These are phyloP conservation scores for Triticum dicoccoides DNA, from an alignment of 176 grass and related monocot species.

Conservation along the genomic window DNA sequence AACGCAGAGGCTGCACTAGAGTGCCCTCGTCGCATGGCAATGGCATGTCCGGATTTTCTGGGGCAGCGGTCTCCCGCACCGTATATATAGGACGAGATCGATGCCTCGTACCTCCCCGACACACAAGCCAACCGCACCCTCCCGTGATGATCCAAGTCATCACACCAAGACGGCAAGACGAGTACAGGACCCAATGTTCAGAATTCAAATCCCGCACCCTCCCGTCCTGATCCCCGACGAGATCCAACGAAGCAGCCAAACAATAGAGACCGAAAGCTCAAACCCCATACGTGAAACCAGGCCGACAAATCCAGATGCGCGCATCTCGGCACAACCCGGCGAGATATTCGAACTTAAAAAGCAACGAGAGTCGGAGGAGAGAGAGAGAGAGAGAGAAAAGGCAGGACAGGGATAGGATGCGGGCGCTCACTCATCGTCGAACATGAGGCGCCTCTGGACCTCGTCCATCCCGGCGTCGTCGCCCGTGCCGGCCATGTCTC, in stretches of 20 bases:
- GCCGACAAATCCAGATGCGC: not conserved
- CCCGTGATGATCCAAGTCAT: not conserved
- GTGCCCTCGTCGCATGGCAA: not conserved
- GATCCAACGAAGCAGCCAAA: conserved; percentile 2
- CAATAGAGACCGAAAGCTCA: not conserved
- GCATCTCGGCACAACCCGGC: not conserved
- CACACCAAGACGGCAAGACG: not conserved
- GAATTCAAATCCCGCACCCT: not conserved
- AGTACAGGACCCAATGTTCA: not conserved
- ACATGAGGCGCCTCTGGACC: conserved; percentile 96
- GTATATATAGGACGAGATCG: not conserved
- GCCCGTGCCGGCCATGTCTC: conserved; percentile 35
- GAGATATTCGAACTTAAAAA: not conserved
- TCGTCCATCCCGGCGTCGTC: conserved; percentile 85
- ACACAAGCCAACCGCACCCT: not conserved
- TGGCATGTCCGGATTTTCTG: not conserved
- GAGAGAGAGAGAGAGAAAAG: not conserved
- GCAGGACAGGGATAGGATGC: too few species aligned
- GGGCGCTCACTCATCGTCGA: conserved; percentile 86
- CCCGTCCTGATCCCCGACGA: not conserved
- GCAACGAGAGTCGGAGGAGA: not conserved
- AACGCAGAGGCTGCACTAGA: not conserved
- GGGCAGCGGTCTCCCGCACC: not conserved
- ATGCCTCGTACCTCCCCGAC: not conserved
- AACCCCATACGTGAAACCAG: not conserved